A percentile compares a stretch with the other conserved stretches of the same genome.
Conservation (phyloP, 2,329 filamentous ascomycete genomes). For the Trichoderma endophyticum region DNA sequence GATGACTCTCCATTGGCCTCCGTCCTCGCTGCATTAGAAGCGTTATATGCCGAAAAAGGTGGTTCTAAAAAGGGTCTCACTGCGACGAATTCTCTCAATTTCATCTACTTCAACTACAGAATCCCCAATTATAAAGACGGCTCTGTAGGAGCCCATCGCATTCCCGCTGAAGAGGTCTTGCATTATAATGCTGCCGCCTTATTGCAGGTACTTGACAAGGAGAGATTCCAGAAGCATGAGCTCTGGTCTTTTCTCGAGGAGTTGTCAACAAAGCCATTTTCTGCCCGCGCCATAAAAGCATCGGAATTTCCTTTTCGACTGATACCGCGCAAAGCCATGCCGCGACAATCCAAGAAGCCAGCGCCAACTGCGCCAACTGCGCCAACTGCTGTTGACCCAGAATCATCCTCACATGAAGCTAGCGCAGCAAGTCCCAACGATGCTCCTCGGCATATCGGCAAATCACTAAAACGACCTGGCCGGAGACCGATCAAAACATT, state of each 20-base stretch:
- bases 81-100: slow-evolving; percentile 25
- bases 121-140: slow-evolving; percentile 30
- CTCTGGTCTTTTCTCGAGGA: slow-evolving; percentile 36
- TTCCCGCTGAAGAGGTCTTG: slow-evolving; percentile 42
- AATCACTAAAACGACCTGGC: slow-evolving; percentile 30
- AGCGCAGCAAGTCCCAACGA: slow-evolving; percentile 26
- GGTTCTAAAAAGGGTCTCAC: slow-evolving; percentile 26
- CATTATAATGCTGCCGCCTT: slow-evolving; percentile 45
- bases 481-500: slow-evolving; percentile 45
- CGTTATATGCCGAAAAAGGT: slow-evolving; percentile 15
- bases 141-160: slow-evolving; percentile 36
- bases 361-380: not conserved
- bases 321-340: slow-evolving; percentile 24
- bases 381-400: not conserved
- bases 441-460: slow-evolving; percentile 30
- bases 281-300: slow-evolving; percentile 27
- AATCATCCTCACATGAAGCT: slow-evolving; percentile 19
- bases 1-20: slow-evolving; percentile 28
- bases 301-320: slow-evolving; percentile 31
- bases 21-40: slow-evolving; percentile 29
- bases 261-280: slow-evolving; percentile 28
- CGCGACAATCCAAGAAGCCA: slow-evolving; percentile 1
- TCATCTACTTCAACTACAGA: slow-evolving; percentile 33
- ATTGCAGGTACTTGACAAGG: slow-evolving; percentile 32
- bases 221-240: slow-evolving; percentile 32